A percentile compares a stretch with the other conserved stretches of the same genome.
phyloP scores from a whole-genome alignment of 257 asterid species.

The Primulina eburnea region DNA sequence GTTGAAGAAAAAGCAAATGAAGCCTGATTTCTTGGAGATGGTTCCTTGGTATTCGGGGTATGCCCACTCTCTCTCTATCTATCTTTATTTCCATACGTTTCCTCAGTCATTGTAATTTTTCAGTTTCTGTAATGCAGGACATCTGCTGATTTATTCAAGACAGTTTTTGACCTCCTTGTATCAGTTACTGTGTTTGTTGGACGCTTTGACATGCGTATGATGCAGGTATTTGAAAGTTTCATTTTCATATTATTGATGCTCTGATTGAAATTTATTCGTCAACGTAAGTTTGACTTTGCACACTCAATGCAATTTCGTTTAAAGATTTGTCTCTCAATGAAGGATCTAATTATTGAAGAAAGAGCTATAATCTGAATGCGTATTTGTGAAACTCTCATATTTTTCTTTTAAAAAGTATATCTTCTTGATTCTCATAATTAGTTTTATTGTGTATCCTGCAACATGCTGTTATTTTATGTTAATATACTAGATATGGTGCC shows the following conservation, averaged over 20 bases:
- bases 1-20: conserved; percentile 80
- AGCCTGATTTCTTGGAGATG: conserved; percentile 97
- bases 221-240: conserved; percentile 66
- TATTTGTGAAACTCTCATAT: not conserved
- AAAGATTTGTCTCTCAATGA: conserved; percentile 9
- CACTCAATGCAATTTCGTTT: not conserved
- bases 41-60: conserved; percentile 99
- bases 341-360: conserved; percentile 7
- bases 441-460: not conserved
- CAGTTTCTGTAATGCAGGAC: conserved; percentile 58
- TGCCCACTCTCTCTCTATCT: conserved; percentile 11
- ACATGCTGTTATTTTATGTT: conserved; percentile 9
- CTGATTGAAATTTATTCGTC: not conserved
- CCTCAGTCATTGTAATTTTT: conserved; percentile 25
- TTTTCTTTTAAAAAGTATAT: not conserved
- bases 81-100: conserved; percentile 18
- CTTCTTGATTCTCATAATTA: conserved; percentile 4
- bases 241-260: conserved; percentile 6
- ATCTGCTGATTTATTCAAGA: conserved; percentile 96
- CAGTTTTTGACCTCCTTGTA: conserved; percentile 92
- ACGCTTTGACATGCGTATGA: conserved; percentile 99
- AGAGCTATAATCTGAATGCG: conserved; percentile 13
- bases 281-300: conserved; percentile 2
- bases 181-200: conserved; percentile 98
- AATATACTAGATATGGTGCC: conserved; percentile 12